Evolutionary conservation across 192 early-diverging fungal genomes (phyloP), one percentile per base, ranked within the genome.

Genomic region (Pilobolus umbonatus): DNA sequence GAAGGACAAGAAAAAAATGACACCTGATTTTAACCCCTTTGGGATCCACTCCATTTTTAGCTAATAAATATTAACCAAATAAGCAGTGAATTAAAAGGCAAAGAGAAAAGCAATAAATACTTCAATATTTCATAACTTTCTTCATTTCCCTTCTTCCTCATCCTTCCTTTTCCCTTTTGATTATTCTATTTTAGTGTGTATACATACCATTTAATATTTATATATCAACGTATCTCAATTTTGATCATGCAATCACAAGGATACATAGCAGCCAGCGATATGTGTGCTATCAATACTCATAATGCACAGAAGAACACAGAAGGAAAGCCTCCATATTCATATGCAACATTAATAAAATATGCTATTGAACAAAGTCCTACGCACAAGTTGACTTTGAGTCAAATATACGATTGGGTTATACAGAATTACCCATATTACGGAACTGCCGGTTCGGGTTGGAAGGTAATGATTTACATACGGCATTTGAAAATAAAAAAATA

Each of bases 341-440:
- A 93, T 59, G 89, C 88, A 4, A 85, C 80, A 22, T 64, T 93
- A 10, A 91, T 93, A 26, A 77, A 82, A 0, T 82, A 89, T 61
- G 91, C 91, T 19, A 91, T 93, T 61, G 67, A 84, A 47, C 69
- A 68, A 29, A 75, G 77, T 47, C 76, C 84, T 12, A 68, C 76
- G 25, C 71, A 80, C 38, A 75, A 80, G 58, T 76, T 91, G 74
- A 90, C 91, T 22, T 71, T 93, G 44, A 85, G 74, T 60, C 88
- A 90, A 50, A 90, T 93, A 43, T 93, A 93, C 72, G 65, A 73
- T 30, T 93, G 85, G 84, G 74, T 88, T 10, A 73, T 82, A 50
- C 75, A 78, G n/a, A 59, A 85, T 47, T 92, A 85, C 50, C 83
- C 89, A 12, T 90, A 87, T 72, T 93, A 80, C 55, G 65, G 76